Percentiles rank a stretch among this genome's conserved stretches.
phyloP scores from a whole-genome alignment of 495 filamentous ascomycete species.

The Penicillium tannophilum region DNA sequence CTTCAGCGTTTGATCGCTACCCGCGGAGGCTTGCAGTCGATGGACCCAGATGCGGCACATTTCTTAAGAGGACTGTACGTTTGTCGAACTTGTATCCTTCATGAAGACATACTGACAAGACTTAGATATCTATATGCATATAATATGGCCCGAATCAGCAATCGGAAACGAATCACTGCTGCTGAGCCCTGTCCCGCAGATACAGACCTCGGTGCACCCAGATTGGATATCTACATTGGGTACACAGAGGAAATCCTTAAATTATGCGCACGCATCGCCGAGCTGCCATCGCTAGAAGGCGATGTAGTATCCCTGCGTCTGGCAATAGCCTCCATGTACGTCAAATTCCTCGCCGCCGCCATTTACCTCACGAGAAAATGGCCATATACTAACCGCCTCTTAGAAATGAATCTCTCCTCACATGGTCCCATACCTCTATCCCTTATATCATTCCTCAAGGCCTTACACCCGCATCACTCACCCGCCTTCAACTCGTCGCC shows the following conservation, averaged over 20 bases:
- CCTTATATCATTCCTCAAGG: conserved; percentile 39
- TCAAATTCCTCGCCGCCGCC: not conserved
- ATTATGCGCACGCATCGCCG: conserved; percentile 40
- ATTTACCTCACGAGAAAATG: not conserved
- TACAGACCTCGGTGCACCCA: conserved; percentile 31
- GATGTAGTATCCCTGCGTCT: conserved; percentile 30
- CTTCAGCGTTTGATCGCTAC: conserved; percentile 42
- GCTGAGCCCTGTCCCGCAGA: conserved; percentile 17
- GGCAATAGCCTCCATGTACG: conserved; percentile 39
- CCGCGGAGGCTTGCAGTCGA: conserved; percentile 38
- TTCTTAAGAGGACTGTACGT: conserved; percentile 46
- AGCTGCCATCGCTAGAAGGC: conserved; percentile 32
- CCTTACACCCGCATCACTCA: conserved; percentile 31
- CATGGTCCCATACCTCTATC: conserved; percentile 37
- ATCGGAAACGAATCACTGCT: conserved; percentile 30
- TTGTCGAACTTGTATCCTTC: not conserved
- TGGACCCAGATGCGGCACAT: conserved; percentile 39
- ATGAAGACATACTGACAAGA: not conserved
- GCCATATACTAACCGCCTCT: not conserved
- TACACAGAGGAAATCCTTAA: conserved; percentile 48
- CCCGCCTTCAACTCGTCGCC: conserved; percentile 45
- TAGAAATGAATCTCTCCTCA: conserved; percentile 42
- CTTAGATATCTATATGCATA: conserved; percentile 43
- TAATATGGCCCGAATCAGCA: conserved; percentile 44
- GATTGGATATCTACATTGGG: conserved; percentile 48